Percentiles rank a stretch among this genome's conserved stretches.
These are phyloP conservation scores for Pseudogymnoascus sp. DNA, from an alignment of 2,329 filamentous ascomycete species.

Conservation along the genomic window DNA sequence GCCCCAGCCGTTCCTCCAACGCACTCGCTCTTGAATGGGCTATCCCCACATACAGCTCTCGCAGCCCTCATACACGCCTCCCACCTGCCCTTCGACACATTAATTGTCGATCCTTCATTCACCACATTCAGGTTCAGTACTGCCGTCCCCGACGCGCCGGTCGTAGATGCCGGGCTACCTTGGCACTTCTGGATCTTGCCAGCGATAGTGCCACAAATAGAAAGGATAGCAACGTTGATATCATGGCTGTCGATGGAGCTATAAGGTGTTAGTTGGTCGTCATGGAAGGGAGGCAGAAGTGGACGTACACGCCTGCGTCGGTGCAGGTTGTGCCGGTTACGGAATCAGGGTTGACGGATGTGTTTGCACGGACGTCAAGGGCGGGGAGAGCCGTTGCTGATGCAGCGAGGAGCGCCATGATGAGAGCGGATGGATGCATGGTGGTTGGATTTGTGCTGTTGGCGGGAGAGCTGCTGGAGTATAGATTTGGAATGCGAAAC, in stretches of 20 bases:
- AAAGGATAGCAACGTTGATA: slow-evolving; percentile 40
- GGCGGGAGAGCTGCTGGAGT: slow-evolving; percentile 26
- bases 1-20: slow-evolving; percentile 20
- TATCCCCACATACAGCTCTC: slow-evolving; percentile 19
- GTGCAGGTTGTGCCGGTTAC: slow-evolving; percentile 30
- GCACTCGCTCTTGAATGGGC: slow-evolving; percentile 22
- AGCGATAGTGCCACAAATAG: slow-evolving; percentile 43
- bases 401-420: slow-evolving; percentile 14
- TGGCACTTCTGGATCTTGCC: slow-evolving; percentile 39
- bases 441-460: not conserved
- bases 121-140: slow-evolving; percentile 40
- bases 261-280: not conserved
- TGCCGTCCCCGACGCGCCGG: slow-evolving; percentile 40
- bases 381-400: slow-evolving; percentile 11
- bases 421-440: slow-evolving; percentile 19
- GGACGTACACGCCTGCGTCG: slow-evolving; percentile 25
- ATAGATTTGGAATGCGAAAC: not conserved
- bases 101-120: slow-evolving; percentile 40
- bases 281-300: not conserved
- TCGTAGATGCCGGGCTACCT: slow-evolving; percentile 37
- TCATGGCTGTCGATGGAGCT: slow-evolving; percentile 33
- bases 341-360: slow-evolving; percentile 24
- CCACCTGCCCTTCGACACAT: slow-evolving; percentile 46
- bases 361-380: slow-evolving; percentile 17
- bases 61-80: slow-evolving; percentile 48